Evolutionary conservation across 495 filamentous ascomycete genomes (phyloP).

Genomic region (Penicillium cinerascens): DNA sequence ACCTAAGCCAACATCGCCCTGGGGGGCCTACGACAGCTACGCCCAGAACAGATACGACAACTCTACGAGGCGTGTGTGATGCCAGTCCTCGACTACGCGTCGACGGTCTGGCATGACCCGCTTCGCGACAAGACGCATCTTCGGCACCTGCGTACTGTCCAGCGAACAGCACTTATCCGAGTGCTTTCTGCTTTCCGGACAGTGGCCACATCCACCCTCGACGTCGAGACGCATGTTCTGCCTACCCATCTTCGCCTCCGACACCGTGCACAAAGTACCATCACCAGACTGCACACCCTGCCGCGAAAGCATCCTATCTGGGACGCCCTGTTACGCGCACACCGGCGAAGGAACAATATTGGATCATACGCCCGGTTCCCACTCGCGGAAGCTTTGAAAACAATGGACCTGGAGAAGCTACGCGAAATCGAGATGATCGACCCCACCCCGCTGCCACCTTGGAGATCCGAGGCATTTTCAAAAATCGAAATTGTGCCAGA

Average conservation of each 20-base stretch:
- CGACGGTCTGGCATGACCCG: slow-evolving; percentile 8
- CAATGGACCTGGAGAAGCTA: slow-evolving; percentile 9
- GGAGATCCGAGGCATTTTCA: slow-evolving; percentile 14
- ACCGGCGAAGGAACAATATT: slow-evolving; percentile 9
- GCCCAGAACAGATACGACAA: slow-evolving; percentile 6
- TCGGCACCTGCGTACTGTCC: slow-evolving; percentile 3
- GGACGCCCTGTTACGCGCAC: slow-evolving; percentile 7
- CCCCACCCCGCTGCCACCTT: slow-evolving; percentile 20
- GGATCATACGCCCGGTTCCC: slow-evolving; percentile 6
- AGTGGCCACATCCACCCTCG: slow-evolving; percentile 2
- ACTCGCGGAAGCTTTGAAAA: slow-evolving; percentile 13
- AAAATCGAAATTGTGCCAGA: slow-evolving; percentile 20
- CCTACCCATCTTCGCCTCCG: slow-evolving; percentile 7
- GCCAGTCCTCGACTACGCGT: slow-evolving; percentile 5
- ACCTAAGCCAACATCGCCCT: slow-evolving; percentile 1
- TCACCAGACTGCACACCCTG: slow-evolving; percentile 8
- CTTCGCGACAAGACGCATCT: slow-evolving; percentile 6
- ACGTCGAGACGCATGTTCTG: slow-evolving; percentile 3
- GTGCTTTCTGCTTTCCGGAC: slow-evolving; percentile 5
- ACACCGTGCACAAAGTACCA: slow-evolving; percentile 6
- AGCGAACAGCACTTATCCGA: background rate
- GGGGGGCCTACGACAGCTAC: background rate
- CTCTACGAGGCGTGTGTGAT: slow-evolving; percentile 2
- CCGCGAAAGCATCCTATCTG: slow-evolving; percentile 9
- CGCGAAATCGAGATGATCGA: slow-evolving; percentile 19